Evolutionary conservation across 2,329 filamentous ascomycete genomes (phyloP).

Genomic region (Coniella vitis): DNA sequence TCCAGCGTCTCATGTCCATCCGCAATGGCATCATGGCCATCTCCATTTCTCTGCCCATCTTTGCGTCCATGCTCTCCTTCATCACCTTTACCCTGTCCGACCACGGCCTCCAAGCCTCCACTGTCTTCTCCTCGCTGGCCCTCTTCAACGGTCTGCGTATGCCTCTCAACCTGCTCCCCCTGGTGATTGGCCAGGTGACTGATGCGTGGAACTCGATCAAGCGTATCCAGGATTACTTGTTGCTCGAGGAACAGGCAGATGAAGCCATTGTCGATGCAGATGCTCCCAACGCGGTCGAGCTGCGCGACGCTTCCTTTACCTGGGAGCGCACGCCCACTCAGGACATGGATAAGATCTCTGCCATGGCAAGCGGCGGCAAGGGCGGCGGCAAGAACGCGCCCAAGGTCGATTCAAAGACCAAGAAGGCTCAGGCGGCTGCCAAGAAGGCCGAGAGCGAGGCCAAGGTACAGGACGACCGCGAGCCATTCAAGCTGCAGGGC

Average conservation of each 20-base stretch:
- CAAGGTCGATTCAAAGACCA: constrained; percentile 30
- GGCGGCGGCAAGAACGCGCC: constrained; percentile 37
- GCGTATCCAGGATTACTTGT: constrained; percentile 80
- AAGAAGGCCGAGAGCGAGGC: constrained; percentile 30
- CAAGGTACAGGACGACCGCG: constrained; percentile 40
- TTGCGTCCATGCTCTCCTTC: constrained; percentile 91
- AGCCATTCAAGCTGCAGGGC: constrained; percentile 67
- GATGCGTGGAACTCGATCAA: constrained; percentile 82
- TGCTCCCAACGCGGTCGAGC: constrained; percentile 61
- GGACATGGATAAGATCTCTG: constrained; percentile 37
- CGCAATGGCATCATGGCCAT: constrained; percentile 80
- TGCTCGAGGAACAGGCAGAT: constrained; percentile 78
- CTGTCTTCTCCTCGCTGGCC: constrained; percentile 87
- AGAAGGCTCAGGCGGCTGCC: constrained; percentile 18
- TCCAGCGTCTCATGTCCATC: constrained; percentile 76
- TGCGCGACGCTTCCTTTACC: constrained; percentile 71
- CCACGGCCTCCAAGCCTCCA: constrained; percentile 63
- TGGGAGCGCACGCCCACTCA: constrained; percentile 68
- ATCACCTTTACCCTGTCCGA: constrained; percentile 69
- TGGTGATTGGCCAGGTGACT: constrained; percentile 82
- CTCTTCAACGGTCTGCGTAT: constrained; percentile 88
- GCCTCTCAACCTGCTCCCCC: constrained; percentile 80
- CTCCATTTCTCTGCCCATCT: constrained; percentile 81
- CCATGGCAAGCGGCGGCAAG: constrained; percentile 33
- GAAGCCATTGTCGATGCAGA: constrained; percentile 51